phyloP scores from a whole-genome alignment of 2,329 filamentous ascomycete genomes.

The Phaeosphaeria sp. region DNA sequence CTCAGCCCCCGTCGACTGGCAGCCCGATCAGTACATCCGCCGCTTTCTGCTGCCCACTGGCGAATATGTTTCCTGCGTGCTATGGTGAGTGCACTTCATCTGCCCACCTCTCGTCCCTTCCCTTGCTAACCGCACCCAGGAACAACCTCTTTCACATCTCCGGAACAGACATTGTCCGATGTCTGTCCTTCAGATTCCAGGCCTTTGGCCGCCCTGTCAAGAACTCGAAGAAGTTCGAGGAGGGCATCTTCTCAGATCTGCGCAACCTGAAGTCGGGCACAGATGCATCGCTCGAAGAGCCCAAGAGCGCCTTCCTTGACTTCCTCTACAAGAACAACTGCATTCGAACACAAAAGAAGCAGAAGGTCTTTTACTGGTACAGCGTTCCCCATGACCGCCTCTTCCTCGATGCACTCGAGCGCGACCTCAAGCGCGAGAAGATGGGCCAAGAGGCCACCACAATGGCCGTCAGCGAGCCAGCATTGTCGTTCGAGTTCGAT shows the following conservation, averaged over 20 bases:
- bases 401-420: slow-evolving; percentile 95
- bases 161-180: slow-evolving; percentile 97
- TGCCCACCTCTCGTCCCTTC: background rate
- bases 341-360: slow-evolving; percentile 99
- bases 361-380: slow-evolving; percentile 99
- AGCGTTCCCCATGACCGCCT: slow-evolving; percentile 97
- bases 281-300: slow-evolving; percentile 96
- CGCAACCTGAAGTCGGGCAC: slow-evolving; percentile 98
- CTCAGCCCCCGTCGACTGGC: slow-evolving; percentile 97
- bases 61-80: slow-evolving; percentile 97
- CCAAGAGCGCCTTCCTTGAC: slow-evolving; percentile 97
- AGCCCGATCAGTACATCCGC: slow-evolving; percentile 93
- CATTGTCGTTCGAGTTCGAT: slow-evolving; percentile 98
- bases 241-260: slow-evolving; percentile 98
- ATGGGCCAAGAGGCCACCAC: slow-evolving; percentile 99
- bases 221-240: slow-evolving; percentile 99
- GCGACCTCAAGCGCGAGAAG: slow-evolving; percentile 98
- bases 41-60: slow-evolving; percentile 94
- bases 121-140: slow-evolving; percentile 57
- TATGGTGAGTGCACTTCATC: slow-evolving; percentile 67
- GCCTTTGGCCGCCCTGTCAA: slow-evolving; percentile 97
- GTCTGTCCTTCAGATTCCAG: slow-evolving; percentile 96
- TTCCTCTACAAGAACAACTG: slow-evolving; percentile 99
- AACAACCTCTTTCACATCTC: slow-evolving; percentile 99
- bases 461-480: slow-evolving; percentile 94